Base-by-base conservation (phyloP, 352 stramenopile genomes). In the Pythium angustatum region DNA sequence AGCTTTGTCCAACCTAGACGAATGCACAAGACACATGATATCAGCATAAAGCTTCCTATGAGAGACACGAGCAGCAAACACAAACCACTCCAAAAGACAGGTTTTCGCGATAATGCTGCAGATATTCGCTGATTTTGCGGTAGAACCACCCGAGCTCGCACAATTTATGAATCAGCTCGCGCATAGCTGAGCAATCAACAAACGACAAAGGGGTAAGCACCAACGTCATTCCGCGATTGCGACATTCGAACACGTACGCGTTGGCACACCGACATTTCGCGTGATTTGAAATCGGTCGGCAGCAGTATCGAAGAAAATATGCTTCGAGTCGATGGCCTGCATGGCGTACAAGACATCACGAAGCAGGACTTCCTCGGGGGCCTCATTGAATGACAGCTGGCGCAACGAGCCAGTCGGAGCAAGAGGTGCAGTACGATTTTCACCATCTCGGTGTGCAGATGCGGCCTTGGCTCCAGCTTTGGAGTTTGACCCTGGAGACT, bases 131-230 rank as follows among this genome's bases (percentile, higher is more conserved):
- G 58, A 97, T 81, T 54, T 94, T 91, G 38, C 77, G 77, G 57
- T 95, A 97, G 34, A 98, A 79, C 92, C 92, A 98, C 2, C 92
- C 92, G 34, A 97, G 75, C 58, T 96, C 87, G 38, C 85, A 94
- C 24, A 94, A 45, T 65, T 90, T 89, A 52, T 91, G 80, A 53
- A 93, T 89, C 45, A 96, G 53, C 41, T 92, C 82, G 2, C 87
- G 82, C 81, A 93, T 93, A 14, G 87, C 87, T 96, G 24, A 22
- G 24, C n/a, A 38, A 44, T 24, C 3, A n/a, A 43, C 15, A 44
- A 47, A 3, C 15, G 0, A 7, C 15, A 60, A 3, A 62, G 17
- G 36, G 2, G 31, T 54, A 10, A 62, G 30, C 24, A 11, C 28
- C 2, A 26, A 24, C n/a, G n/a, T n/a, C n/a, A n/a, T n/a, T n/a